Base-by-base conservation (phyloP, 495 filamentous ascomycete genomes). In the Mytilinidion resinicola region DNA sequence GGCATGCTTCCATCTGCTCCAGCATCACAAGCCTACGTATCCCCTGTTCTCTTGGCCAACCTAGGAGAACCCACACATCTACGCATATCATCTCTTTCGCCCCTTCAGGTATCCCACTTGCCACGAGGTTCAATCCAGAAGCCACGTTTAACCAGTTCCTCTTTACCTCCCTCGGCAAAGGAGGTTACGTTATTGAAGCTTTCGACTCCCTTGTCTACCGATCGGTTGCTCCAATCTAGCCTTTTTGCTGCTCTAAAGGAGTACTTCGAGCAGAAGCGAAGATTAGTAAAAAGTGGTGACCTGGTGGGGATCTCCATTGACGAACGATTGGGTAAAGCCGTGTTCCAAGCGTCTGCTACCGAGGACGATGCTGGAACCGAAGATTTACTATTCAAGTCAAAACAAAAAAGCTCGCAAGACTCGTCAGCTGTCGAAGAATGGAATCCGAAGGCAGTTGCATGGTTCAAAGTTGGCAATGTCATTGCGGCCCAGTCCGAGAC, bases 131-230 rank as follows among this genome's bases (percentile, higher is more conserved):
- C 57, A 12, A 34, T 58, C 11, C 64, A 57, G 37, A 67, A 65
- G 51, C 58, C 65, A 19, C 53, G 56, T 19, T 7, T 65, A 15
- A 62, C 64, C 1, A 57, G 57, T 30, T 74, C 84, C 1, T 79
- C 78, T n/a, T 82, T 76, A 39, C 93, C 95, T 0, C 95, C 91
- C 1, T 78, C 86, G 55, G 95, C 93, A 14, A 89, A 89, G 60
- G 92, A 97, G 69, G 85, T 97, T 30, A 95, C 88, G 0, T 71
- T 98, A n/a, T 78, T 90, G 44, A 93, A 95, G 61, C 80, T 98
- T 41, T 85, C 89, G 8, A 96, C 91, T 0, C 95, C 93, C 0
- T 72, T 92, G 9, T 89, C 89, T 8, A 90, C 87, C 37, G 91
- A 97, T 57, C 80, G 89, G 21, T 78, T 86, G 9, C 80, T 96